Percentiles rank a stretch among this genome's conserved stretches.
Evolutionary conservation across 2,329 filamentous ascomycete species (phyloP).

Genomic region (Cytospora leucostoma): DNA sequence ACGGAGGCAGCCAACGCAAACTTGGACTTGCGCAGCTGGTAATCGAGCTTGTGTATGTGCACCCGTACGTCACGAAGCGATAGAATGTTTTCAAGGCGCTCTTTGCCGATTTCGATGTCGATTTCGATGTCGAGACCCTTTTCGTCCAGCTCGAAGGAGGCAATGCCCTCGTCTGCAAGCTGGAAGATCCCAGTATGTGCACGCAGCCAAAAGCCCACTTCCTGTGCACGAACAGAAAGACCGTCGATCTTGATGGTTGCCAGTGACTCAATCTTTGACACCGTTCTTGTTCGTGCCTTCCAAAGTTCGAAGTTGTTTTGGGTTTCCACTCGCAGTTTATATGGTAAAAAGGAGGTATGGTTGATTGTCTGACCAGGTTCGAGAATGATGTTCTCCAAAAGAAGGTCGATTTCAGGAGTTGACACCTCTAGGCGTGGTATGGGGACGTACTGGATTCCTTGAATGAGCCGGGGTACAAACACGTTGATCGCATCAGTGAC

Average conservation of each 20-base stretch:
- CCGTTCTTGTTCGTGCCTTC: slow-evolving; percentile 72
- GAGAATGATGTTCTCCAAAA: slow-evolving; percentile 87
- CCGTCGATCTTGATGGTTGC: slow-evolving; percentile 80
- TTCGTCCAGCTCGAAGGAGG: slow-evolving; percentile 81
- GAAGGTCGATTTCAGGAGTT: slow-evolving; percentile 77
- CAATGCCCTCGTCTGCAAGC: slow-evolving; percentile 80
- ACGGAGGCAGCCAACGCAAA: slow-evolving; percentile 80
- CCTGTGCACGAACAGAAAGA: slow-evolving; percentile 79
- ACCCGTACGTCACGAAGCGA: slow-evolving; percentile 75
- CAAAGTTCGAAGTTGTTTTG: slow-evolving; percentile 85
- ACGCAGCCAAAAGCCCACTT: slow-evolving; percentile 87
- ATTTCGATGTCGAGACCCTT: slow-evolving; percentile 84
- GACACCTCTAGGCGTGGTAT: slow-evolving; percentile 89
- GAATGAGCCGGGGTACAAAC: slow-evolving; percentile 76
- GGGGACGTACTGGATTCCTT: slow-evolving; percentile 81
- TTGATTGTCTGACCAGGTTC: slow-evolving; percentile 86
- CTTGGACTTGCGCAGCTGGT: slow-evolving; percentile 72
- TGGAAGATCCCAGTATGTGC: slow-evolving; percentile 74
- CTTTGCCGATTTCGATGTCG: slow-evolving; percentile 79
- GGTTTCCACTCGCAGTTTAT: slow-evolving; percentile 76
- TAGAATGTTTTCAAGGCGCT: slow-evolving; percentile 78
- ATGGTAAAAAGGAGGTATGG: slow-evolving; percentile 84
- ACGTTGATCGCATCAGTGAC: slow-evolving; percentile 75
- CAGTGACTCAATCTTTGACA: slow-evolving; percentile 65
- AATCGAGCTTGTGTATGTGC: slow-evolving; percentile 83